Conservation (phyloP, 2,329 filamentous ascomycete genomes). For the Pseudogymnoascus sp. region DNA sequence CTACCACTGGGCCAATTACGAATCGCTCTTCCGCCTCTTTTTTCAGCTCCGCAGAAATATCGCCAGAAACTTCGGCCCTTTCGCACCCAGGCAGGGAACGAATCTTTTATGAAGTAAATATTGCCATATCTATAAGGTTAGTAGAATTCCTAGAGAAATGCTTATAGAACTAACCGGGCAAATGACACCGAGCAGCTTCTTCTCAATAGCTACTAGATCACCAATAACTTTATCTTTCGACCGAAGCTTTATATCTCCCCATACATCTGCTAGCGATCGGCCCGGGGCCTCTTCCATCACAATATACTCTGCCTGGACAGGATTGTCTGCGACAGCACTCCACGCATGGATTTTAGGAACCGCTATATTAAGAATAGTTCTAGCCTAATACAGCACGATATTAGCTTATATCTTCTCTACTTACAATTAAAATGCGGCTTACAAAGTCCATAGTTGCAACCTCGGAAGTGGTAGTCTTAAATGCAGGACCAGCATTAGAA, state of each 20-base stretch:
- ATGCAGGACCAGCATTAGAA: slow-evolving; percentile 17
- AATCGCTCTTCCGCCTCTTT: slow-evolving; percentile 26
- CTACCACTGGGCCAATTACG: slow-evolving; percentile 30
- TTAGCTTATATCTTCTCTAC: not conserved
- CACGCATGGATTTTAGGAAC: slow-evolving; percentile 18
- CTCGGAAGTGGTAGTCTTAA: slow-evolving; percentile 20
- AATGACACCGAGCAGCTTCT: slow-evolving; percentile 31
- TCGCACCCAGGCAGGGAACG: slow-evolving; percentile 25
- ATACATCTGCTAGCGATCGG: slow-evolving; percentile 24
- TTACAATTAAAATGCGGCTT: slow-evolving; percentile 6
- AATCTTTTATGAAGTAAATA: slow-evolving; percentile 29
- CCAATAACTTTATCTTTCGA: slow-evolving; percentile 26
- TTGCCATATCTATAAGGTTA: slow-evolving; percentile 29
- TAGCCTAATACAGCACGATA: slow-evolving; percentile 13
- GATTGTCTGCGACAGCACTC: slow-evolving; percentile 18
- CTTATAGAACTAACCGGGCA: slow-evolving; percentile 23
- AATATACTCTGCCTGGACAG: slow-evolving; percentile 21
- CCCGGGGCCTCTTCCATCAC: slow-evolving; percentile 27
- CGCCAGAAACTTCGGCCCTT: slow-evolving; percentile 22
- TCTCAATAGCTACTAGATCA: slow-evolving; percentile 30
- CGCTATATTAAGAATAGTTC: slow-evolving; percentile 18
- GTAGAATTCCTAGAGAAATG: slow-evolving; percentile 13
- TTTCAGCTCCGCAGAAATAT: slow-evolving; percentile 25
- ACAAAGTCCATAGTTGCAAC: slow-evolving; percentile 23
- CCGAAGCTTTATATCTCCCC: slow-evolving; percentile 23